Percentiles rank a stretch among this genome's conserved stretches.
Evolutionary conservation across 2,329 filamentous ascomycete genomes (phyloP).

Genomic region (Aspergillus tanneri): DNA sequence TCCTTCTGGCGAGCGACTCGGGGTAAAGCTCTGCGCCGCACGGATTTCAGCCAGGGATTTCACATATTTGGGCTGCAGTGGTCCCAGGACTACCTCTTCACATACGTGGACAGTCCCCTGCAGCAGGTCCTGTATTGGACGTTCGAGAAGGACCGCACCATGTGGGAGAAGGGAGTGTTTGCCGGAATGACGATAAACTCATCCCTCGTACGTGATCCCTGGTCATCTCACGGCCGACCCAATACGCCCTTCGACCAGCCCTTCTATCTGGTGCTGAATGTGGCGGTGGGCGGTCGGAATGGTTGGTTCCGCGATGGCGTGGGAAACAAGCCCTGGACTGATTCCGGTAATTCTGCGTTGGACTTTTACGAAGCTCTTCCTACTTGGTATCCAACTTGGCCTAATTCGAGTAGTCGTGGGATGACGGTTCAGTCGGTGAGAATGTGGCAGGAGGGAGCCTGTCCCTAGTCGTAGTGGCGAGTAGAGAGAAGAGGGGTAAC

Average conservation of each 20-base stretch:
- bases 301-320: constrained; percentile 52
- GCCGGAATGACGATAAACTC: constrained; percentile 42
- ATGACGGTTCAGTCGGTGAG: constrained; percentile 50
- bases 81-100: constrained; percentile 54
- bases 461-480: too few relatives aligned
- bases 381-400: constrained; percentile 52
- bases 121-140: constrained; percentile 30
- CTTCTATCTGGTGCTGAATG: constrained; percentile 54
- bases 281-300: constrained; percentile 52
- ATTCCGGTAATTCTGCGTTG: constrained; percentile 35
- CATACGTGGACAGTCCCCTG: constrained; percentile 51
- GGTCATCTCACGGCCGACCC: constrained; percentile 40
- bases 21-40: too few relatives aligned
- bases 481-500: too few relatives aligned
- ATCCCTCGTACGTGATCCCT: constrained; percentile 47
- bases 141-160: constrained; percentile 28
- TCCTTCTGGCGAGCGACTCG: too few relatives aligned
- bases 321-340: constrained; percentile 50
- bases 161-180: constrained; percentile 45
- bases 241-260: constrained; percentile 55
- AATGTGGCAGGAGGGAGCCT: constrained; percentile 48
- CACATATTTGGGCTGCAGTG: constrained; percentile 57
- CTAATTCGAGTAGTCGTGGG: constrained; percentile 42
- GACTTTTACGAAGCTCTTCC: constrained; percentile 40
- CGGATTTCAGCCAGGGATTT: constrained; percentile 32